These are phyloP conservation scores for Linnemannia exigua DNA, from an alignment of 192 early-diverging fungal genomes.

Conservation along the genomic window DNA sequence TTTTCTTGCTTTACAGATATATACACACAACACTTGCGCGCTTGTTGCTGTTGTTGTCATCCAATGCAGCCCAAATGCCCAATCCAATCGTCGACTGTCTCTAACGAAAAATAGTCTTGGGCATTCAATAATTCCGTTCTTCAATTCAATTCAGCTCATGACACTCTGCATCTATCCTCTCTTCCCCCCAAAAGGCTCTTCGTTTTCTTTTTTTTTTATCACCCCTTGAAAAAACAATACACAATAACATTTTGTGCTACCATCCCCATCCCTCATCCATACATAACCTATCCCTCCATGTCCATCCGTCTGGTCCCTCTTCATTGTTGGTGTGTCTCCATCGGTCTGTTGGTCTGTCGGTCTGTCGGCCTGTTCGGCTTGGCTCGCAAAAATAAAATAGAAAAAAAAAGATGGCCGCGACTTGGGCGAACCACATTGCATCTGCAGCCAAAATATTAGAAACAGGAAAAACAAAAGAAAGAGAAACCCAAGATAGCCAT, in stretches of 20 bases:
- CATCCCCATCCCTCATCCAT: neutral
- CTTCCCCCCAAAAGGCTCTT: neutral
- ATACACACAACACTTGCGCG: too few species aligned
- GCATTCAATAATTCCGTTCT: too few species aligned
- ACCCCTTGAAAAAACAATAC: neutral
- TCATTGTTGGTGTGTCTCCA: neutral
- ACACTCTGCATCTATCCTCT: too few species aligned
- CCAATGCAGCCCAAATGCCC: too few species aligned
- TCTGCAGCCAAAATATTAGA: conserved; percentile 1
- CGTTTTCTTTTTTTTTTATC: neutral
- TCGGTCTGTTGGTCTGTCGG: neutral
- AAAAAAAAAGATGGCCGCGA: neutral
- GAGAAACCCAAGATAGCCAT: neutral
- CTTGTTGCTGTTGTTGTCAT: too few species aligned
- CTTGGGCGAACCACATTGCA: conserved; percentile 1
- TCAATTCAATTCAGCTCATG: neutral
- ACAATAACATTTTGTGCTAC: conserved; percentile 9
- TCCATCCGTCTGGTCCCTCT: neutral
- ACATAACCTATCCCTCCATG: neutral
- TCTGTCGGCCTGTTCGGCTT: neutral
- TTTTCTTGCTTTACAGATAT: too few species aligned
- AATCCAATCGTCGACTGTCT: too few species aligned
- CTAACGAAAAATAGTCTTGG: too few species aligned
- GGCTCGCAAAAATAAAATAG: neutral
- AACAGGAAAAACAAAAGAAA: neutral